Conservation (phyloP, 169 alveolate genomes). For the Plasmodium inui region DNA sequence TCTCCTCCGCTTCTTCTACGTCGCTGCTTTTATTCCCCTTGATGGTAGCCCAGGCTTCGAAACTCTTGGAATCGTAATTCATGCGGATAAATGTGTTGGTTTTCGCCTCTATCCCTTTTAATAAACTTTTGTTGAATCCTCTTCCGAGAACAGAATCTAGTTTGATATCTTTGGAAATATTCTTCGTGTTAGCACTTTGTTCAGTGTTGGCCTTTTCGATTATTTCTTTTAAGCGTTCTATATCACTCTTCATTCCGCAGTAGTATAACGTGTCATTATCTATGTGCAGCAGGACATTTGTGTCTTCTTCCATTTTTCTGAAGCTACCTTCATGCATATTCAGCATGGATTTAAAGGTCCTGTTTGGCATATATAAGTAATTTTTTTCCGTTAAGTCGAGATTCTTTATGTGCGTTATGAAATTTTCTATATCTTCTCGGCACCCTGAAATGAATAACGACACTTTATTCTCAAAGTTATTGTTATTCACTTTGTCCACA, state of each 20-base stretch:
- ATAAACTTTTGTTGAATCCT: slow-evolving; percentile 51
- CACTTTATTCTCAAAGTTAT: slow-evolving; percentile 18
- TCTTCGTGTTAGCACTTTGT: slow-evolving; percentile 22
- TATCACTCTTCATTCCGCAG: slow-evolving; percentile 67
- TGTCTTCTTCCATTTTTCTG: slow-evolving; percentile 62
- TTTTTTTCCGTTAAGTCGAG: slow-evolving; percentile 46
- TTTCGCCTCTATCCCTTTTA: slow-evolving; percentile 32
- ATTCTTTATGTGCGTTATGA: slow-evolving; percentile 14
- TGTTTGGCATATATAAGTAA: slow-evolving; percentile 22
- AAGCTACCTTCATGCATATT: slow-evolving; percentile 55
- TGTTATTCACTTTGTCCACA: slow-evolving; percentile 37
- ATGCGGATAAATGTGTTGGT: slow-evolving; percentile 56
- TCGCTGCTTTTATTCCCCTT: slow-evolving; percentile 45
- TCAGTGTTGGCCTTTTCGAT: slow-evolving; percentile 58
- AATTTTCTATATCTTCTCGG: slow-evolving; percentile 56
- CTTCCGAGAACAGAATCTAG: slow-evolving; percentile 50
- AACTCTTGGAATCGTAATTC: slow-evolving; percentile 45
- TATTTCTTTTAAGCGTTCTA: slow-evolving; percentile 39
- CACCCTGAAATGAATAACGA: slow-evolving; percentile 36
- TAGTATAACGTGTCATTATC: slow-evolving; percentile 59
- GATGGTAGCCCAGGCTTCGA: slow-evolving; percentile 61
- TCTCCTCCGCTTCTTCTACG: slow-evolving; percentile 62
- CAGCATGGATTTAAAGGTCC: slow-evolving; percentile 40
- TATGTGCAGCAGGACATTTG: slow-evolving; percentile 45
- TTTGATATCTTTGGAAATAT: slow-evolving; percentile 30